Conservation (phyloP, 306 rosid genomes). For the Hippophae tibetana region DNA sequence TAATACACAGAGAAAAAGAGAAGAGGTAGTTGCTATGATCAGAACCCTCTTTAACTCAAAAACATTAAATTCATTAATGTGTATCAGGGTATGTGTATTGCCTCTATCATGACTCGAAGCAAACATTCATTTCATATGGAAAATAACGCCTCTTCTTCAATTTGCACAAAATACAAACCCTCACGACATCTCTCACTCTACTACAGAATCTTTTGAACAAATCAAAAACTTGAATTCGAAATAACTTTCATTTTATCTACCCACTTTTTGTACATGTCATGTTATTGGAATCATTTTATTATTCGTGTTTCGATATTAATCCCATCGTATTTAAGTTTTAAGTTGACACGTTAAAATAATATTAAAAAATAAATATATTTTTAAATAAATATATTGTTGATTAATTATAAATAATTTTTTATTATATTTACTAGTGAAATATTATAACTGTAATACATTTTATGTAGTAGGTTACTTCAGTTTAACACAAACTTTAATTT, state of each 20-base stretch:
- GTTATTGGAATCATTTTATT: no score
- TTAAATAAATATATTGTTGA: no score
- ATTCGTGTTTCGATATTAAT: no score
- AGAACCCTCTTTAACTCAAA: slow-evolving; percentile 36
- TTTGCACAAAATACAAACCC: slow-evolving; percentile 18
- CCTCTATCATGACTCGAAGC: slow-evolving; percentile 36
- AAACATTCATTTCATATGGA: slow-evolving; percentile 81
- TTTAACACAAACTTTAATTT: slow-evolving; percentile 30
- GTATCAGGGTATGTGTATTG: background rate
- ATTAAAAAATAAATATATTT: no score
- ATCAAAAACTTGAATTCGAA: slow-evolving; percentile 8
- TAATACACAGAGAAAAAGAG: slow-evolving; percentile 21
- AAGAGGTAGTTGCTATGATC: slow-evolving; percentile 55
- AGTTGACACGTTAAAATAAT: no score
- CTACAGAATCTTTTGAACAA: slow-evolving; percentile 28
- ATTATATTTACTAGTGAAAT: no score
- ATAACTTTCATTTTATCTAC: slow-evolving; percentile 16
- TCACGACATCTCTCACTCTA: slow-evolving; percentile 8
- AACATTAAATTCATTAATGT: slow-evolving; percentile 27
- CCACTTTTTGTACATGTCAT: slow-evolving; percentile 10
- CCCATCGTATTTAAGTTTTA: no score
- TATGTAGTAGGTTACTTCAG: background rate
- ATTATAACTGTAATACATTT: no score
- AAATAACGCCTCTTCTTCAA: slow-evolving; percentile 23
- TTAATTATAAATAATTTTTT: no score